Evolutionary conservation across 2,329 filamentous ascomycete species (phyloP), one percentile per base, ranked within the genome.

Genomic region (Penicillium decumbens): DNA sequence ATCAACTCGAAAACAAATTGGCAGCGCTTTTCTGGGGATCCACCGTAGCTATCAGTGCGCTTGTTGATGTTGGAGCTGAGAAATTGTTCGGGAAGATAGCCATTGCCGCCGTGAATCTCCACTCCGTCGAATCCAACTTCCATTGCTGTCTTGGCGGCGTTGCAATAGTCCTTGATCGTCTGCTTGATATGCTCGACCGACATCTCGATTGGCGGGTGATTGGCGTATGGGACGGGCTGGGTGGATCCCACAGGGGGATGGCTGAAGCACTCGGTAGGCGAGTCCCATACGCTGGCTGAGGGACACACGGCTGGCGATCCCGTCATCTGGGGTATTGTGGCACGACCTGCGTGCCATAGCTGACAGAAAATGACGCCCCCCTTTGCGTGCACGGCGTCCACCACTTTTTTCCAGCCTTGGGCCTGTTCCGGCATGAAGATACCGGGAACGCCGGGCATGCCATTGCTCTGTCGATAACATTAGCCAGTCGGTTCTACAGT

Each of bases 1-100:
- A 78, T 77, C n/a, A 83, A 68, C 55, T 82, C 79, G 2, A 83
- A 62, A 1, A 74, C 75, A 56, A 86, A 84, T 4, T 71, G 73
- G 52, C 74, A 78, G n/a, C 77, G 70, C 49, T 78, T 77, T 59
- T 78, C 72, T 1, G 77, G 66, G 3, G 68, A 73, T 5, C 78
- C 78, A 8, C 78, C 78, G 53, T 77, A 80, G 9, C 66, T 63
- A 55, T 81, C 77, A 0, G 71, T 76, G 23, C 78, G 67, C 53
- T 68, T 69, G 61, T 80, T 81, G 53, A 72, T 66, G 29, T 72
- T 75, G 37, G 75, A 74, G 52, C 76, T 75, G 4, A 75, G 60
- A 58, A 80, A 80, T 51, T 80, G 77, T 53, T 80, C 77, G 0
- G 75, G 69, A 3, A 80, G 66, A 48, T 80, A 80, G 1, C 76